Base-by-base conservation (phyloP, 257 asterid genomes). In the Nicotiana obtusifolia region DNA sequence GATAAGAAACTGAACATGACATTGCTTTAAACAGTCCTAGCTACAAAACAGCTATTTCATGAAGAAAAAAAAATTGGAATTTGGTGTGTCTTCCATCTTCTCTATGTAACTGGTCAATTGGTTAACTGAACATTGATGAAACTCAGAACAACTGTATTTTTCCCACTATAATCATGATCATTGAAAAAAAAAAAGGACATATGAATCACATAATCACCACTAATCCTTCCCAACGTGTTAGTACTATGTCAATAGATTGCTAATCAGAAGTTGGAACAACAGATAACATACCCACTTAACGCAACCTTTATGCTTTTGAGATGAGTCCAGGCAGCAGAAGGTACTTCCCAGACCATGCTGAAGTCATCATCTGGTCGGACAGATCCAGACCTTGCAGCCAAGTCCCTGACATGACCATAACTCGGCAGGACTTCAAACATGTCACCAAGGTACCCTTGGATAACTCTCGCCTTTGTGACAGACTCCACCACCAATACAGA, bases 281-380 rank as follows among this genome's bases (percentile, higher is more conserved):
- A 79, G 64, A 81, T 77, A 60, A 61, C 97, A 80, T 91, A 95
- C 99, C 97, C 97, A 59, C 90, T 90, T 84, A 95, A 82, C 66
- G 98, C 98, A 84, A 91, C 95, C 86, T 91, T 92, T 83, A 95
- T 94, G 88, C 93, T 89, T 89, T 91, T 92, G 83, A 94, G 95
- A 88, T 94, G 99, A 87, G 97, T 90, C 99, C 99, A 94, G 75
- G 99, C 97, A 79, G 95, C 86, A 37, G 97, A 89, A 28, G 99
- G 97, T 83, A 95, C 98, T 87, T 95, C 99, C 98, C 99, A 95
- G 78, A 95, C 93, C 97, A 95, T 95, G 86, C 97, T 92, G 88
- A 92, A 95, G 84, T 94, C 95, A 87, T 95, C 98, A 87, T 92
- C 93, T 54, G 99, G 99, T 71, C 98, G 88, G 81, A 95, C 99